Evolutionary conservation across 768 basidiomycete species (phyloP).

Genomic region (Auricularia auricula-judae): DNA sequence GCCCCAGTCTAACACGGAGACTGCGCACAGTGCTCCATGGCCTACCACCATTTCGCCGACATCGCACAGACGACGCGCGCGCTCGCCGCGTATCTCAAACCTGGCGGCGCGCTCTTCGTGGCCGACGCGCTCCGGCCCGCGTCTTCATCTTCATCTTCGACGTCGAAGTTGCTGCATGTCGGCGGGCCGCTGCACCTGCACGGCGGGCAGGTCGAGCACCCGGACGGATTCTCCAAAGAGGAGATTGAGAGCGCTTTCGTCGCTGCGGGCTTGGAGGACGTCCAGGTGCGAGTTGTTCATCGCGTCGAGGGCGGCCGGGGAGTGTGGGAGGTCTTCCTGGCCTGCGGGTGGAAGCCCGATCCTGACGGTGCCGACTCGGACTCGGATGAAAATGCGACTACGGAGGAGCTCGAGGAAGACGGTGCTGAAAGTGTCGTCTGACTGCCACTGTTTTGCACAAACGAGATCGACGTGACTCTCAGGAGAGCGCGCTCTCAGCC

Average conservation of each 20-base stretch:
- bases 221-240: conserved; percentile 38
- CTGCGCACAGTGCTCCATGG: conserved; percentile 39
- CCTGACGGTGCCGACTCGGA: neutral
- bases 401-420: too few species aligned
- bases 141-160: conserved; percentile 15
- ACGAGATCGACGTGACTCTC: too few species aligned
- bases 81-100: conserved; percentile 49
- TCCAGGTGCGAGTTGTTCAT: conserved; percentile 24
- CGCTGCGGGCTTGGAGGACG: conserved; percentile 37
- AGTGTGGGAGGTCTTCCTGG: conserved; percentile 41
- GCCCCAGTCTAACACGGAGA: too few species aligned
- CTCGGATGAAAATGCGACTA: too few species aligned
- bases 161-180: conserved; percentile 6
- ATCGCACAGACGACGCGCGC: conserved; percentile 38
- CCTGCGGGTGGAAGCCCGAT: conserved; percentile 26
- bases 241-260: conserved; percentile 42
- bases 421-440: too few species aligned
- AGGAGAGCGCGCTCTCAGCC: too few species aligned
- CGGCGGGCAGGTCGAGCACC: conserved; percentile 36
- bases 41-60: conserved; percentile 54
- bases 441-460: too few species aligned
- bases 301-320: conserved; percentile 14
- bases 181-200: neutral
- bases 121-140: conserved; percentile 31
- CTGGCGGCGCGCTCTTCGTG: conserved; percentile 49